These are phyloP conservation scores for Neoboletus brunneissimus DNA, from an alignment of 768 basidiomycete genomes.

Conservation along the genomic window DNA sequence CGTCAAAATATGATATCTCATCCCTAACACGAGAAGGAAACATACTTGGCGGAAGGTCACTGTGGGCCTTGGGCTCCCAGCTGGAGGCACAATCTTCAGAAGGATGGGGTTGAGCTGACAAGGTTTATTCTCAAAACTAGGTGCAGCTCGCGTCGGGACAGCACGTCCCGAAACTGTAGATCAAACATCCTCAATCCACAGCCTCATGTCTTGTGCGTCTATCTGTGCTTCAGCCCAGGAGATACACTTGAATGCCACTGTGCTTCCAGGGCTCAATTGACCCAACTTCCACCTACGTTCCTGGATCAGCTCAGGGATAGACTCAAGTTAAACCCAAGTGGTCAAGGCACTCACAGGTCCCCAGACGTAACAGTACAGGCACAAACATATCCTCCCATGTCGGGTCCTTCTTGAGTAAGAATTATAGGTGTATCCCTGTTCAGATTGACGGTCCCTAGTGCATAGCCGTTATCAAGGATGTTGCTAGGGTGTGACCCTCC, in stretches of 20 bases:
- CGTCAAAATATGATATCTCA: neutral
- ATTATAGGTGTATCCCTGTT: conserved; percentile 73
- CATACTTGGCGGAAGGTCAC: conserved; percentile 56
- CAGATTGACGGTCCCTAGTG: conserved; percentile 52
- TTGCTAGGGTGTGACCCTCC: conserved; percentile 71
- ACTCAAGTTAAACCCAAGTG: neutral
- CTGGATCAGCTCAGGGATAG: neutral
- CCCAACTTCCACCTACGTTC: conserved; percentile 61
- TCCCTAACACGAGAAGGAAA: neutral
- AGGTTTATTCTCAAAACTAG: neutral
- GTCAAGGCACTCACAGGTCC: conserved; percentile 42
- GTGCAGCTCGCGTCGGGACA: neutral
- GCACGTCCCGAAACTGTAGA: neutral
- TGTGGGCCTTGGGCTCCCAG: conserved; percentile 21
- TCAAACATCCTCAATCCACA: conserved; percentile 33
- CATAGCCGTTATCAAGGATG: conserved; percentile 61
- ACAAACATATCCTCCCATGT: conserved; percentile 64
- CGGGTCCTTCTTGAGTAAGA: conserved; percentile 58
- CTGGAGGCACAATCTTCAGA: neutral
- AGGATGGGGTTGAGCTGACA: conserved; percentile 12
- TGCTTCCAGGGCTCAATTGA: conserved; percentile 56
- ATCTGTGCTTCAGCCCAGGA: conserved; percentile 40
- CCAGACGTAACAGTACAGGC: conserved; percentile 49
- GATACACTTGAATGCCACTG: conserved; percentile 51
- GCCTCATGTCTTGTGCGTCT: conserved; percentile 21